Base-by-base conservation (phyloP, 352 stramenopile genomes). In the Globisporangium recalcitrans region DNA sequence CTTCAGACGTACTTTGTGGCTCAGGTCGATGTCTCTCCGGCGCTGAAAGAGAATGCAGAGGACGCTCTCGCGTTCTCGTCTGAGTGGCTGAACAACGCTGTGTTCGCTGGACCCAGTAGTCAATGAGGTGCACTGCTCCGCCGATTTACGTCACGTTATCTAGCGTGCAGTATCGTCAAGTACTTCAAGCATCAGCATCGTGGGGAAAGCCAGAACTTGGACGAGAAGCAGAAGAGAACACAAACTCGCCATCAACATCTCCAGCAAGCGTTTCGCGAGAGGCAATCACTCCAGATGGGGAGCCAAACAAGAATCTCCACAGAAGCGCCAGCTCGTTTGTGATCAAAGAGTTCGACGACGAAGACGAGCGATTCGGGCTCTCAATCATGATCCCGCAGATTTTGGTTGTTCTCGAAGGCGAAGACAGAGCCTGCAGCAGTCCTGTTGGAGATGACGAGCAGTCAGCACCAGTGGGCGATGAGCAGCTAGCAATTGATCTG, bases 131-230 rank as follows among this genome's bases (percentile, higher is more conserved):
- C 51, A 88, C 70, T 4, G 76, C 75, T 16, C 82, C 82, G n/a
- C 82, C 82, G 0, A 86, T 91, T 27, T 87, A 84, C 49, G 87
- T 91, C 52, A 82, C 78, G 0, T 66, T 91, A 16, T 88, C 78
- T 0, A 89, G 74, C 52, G 65, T 74, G 1, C 82, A 91, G 60
- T 89, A 88, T 26, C 72, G 81, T 8, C 80, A 91, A 65, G 74
- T 90, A 9, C 38, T 90, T 11, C 74, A 84, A 46, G 76, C 79
- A 29, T 88, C 79, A n/a, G 65, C 74, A 7, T 70, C 78, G 9
- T 91, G 82, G 82, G 68, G 75, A 52, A 60, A 64, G 2, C 77
- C 75, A 36, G 36, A 36, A 46, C 38, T 31, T 32, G 8, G 22
- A 22, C 38, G 21, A 8, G 38, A 38, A 34, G 16, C n/a, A 1